Evolutionary conservation across 2,329 filamentous ascomycete species (phyloP).

Genomic region (Magnaporthales sp.): DNA sequence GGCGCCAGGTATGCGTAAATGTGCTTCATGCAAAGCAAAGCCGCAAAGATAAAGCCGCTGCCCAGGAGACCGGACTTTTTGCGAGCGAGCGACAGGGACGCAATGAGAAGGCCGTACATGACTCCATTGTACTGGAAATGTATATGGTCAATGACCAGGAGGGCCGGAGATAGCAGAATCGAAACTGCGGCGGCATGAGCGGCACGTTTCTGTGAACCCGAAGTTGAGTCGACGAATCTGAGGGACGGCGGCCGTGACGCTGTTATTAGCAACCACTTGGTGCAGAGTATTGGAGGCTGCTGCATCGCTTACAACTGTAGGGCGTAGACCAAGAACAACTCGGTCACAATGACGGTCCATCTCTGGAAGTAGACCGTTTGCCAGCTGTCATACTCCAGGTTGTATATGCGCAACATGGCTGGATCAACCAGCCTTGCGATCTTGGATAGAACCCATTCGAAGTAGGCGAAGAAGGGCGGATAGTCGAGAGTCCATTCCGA

Average conservation of each 20-base stretch:
- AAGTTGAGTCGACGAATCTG: constrained; percentile 68
- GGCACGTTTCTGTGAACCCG: constrained; percentile 56
- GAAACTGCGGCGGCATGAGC: constrained; percentile 84
- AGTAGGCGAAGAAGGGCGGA: constrained; percentile 94
- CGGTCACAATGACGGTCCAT: constrained; percentile 75
- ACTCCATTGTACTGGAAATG: constrained; percentile 99
- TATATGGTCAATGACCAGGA: constrained; percentile 96
- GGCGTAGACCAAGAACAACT: constrained; percentile 76
- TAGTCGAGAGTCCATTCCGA: constrained; percentile 99
- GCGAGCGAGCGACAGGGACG: constrained; percentile 77
- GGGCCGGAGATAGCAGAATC: constrained; percentile 80
- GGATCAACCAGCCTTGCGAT: constrained; percentile 69
- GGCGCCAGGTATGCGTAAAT: constrained; percentile 96
- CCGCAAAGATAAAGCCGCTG: constrained; percentile 78
- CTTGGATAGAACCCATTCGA: constrained; percentile 88
- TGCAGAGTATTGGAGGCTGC: background rate
- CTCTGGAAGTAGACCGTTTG: constrained; percentile 91
- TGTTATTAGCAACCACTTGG: background rate
- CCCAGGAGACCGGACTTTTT: constrained; percentile 64
- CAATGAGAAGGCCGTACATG: constrained; percentile 82
- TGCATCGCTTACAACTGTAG: constrained; percentile 53
- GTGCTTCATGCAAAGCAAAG: constrained; percentile 88
- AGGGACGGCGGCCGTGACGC: background rate
- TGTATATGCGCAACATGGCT: constrained; percentile 71
- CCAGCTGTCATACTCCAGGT: constrained; percentile 83